Evolutionary conservation across 2,329 filamentous ascomycete genomes (phyloP).

Genomic region (Ceratocystis destructans): DNA sequence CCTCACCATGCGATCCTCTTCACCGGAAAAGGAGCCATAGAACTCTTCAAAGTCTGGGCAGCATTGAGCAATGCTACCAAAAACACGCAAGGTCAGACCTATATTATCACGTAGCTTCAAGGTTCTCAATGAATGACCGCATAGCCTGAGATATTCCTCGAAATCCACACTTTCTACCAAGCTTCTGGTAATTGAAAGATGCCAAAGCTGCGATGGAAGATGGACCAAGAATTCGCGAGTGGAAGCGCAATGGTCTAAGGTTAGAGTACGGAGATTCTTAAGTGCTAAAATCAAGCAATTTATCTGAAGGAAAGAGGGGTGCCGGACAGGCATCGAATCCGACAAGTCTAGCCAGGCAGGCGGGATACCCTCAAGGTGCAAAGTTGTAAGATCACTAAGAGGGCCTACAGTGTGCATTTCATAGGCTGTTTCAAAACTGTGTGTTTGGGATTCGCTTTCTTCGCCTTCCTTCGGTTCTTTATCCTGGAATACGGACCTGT

Average conservation of each 20-base stretch:
- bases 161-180: background rate
- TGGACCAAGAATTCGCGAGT: background rate
- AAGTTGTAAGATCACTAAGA: background rate
- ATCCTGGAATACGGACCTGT: background rate
- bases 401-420: constrained; percentile 3
- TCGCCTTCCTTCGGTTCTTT: background rate
- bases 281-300: background rate
- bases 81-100: background rate
- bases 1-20: background rate
- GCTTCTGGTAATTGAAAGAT: background rate
- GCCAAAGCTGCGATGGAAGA: background rate
- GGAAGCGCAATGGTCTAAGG: background rate
- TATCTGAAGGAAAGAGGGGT: background rate
- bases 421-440: background rate
- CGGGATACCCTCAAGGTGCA: background rate
- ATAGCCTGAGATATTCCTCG: background rate
- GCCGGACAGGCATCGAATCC: background rate
- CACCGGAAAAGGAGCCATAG: background rate
- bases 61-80: background rate
- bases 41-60: constrained; percentile 3
- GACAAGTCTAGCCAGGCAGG: background rate
- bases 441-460: background rate
- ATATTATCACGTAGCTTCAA: background rate
- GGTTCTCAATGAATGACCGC: background rate
- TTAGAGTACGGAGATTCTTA: background rate